These are phyloP conservation scores for Cytospora leucostoma DNA, from an alignment of 2,329 filamentous ascomycete species.

Conservation along the genomic window DNA sequence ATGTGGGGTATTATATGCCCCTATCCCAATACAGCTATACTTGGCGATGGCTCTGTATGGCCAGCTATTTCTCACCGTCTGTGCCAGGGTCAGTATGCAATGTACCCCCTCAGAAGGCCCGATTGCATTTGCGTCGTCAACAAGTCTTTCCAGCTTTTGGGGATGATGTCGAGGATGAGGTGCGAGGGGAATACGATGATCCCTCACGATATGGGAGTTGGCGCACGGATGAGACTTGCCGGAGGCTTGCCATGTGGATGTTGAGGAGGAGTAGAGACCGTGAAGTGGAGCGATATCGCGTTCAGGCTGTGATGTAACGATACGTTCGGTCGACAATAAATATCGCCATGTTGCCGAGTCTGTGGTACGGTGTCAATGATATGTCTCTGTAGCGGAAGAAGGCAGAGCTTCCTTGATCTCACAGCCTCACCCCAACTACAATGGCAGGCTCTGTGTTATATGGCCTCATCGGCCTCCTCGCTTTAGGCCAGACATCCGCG, in stretches of 20 bases:
- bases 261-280: background rate
- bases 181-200: background rate
- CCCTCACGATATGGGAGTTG: constrained; percentile 7
- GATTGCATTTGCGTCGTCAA: constrained; percentile 8
- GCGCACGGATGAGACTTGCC: background rate
- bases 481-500: constrained; percentile 6
- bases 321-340: background rate
- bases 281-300: background rate
- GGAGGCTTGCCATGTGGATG: background rate
- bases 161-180: background rate
- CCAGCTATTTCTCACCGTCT: background rate
- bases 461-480: constrained; percentile 20
- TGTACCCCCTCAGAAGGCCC: constrained; percentile 20
- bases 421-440: background rate
- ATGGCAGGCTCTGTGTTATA: constrained; percentile 18
- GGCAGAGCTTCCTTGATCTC: background rate
- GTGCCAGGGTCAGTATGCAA: background rate
- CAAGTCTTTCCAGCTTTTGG: background rate
- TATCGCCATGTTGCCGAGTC: background rate
- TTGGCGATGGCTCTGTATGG: background rate
- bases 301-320: background rate
- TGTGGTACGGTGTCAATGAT: background rate
- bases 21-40: no score
- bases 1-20: no score
- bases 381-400: background rate